phyloP scores from a whole-genome alignment of 2,329 filamentous ascomycete species.

The Aschersonia sp. region DNA sequence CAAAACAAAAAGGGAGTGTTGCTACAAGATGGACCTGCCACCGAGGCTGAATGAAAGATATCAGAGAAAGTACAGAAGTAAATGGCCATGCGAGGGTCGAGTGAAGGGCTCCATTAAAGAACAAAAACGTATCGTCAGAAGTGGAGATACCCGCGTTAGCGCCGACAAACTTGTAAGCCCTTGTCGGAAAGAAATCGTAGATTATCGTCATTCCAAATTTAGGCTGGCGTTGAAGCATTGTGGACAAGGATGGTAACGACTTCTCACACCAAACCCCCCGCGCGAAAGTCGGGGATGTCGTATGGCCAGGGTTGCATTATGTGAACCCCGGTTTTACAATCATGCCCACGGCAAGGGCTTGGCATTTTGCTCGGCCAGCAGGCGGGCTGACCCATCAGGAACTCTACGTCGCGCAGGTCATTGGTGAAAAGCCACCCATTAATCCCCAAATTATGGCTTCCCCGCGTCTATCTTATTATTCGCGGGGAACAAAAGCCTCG shows the following conservation, averaged over 20 bases:
- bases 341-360: background rate
- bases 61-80: background rate
- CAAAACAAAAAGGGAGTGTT: background rate
- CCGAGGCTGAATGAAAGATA: background rate
- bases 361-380: too few species aligned
- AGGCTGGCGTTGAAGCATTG: background rate
- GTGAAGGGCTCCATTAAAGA: background rate
- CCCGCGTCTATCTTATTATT: too few species aligned
- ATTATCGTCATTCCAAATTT: background rate
- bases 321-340: background rate
- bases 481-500: too few species aligned
- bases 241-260: background rate
- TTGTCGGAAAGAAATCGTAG: background rate
- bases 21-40: background rate
- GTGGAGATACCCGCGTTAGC: background rate
- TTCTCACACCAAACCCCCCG: background rate
- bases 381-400: too few species aligned
- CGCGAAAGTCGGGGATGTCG: background rate
- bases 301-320: background rate
- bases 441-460: too few species aligned
- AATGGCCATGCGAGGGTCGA: background rate
- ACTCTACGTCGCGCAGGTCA: too few species aligned
- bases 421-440: too few species aligned
- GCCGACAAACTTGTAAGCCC: too few species aligned
- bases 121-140: background rate